Evolutionary conservation across 2,329 filamentous ascomycete genomes (phyloP).

Genomic region (Ceratocystis lukuohia): DNA sequence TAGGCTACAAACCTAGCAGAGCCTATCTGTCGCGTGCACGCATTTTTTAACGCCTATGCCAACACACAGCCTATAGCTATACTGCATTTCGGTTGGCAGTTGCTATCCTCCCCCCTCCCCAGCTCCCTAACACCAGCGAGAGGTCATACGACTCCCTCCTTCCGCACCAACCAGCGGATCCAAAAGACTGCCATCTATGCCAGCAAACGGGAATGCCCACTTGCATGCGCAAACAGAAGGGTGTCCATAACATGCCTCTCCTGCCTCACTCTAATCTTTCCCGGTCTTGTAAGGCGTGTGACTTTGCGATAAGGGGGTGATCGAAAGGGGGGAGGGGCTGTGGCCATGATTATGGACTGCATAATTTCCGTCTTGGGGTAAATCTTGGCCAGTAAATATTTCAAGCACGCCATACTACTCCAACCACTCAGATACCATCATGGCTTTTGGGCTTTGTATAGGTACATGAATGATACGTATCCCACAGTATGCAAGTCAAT

Average conservation of each 20-base stretch:
- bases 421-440: neutral
- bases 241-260: neutral
- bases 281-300: neutral
- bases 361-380: neutral
- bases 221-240: neutral
- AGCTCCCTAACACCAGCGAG: neutral
- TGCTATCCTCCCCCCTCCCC: neutral
- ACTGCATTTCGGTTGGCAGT: neutral
- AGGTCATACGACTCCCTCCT: neutral
- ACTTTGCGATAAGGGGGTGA: neutral
- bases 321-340: neutral
- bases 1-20: neutral
- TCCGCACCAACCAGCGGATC: neutral
- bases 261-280: neutral
- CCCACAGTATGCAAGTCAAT: neutral
- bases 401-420: neutral
- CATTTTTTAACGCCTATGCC: neutral
- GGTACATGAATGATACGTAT: neutral
- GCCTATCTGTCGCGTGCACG: neutral
- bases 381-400: neutral
- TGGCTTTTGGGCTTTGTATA: too few relatives aligned
- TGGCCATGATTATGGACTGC: neutral
- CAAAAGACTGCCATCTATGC: neutral
- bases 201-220: neutral
- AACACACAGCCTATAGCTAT: neutral